These are phyloP conservation scores for Bolboschoenus planiculmis DNA, from an alignment of 176 grass and related monocot species.

Conservation along the genomic window DNA sequence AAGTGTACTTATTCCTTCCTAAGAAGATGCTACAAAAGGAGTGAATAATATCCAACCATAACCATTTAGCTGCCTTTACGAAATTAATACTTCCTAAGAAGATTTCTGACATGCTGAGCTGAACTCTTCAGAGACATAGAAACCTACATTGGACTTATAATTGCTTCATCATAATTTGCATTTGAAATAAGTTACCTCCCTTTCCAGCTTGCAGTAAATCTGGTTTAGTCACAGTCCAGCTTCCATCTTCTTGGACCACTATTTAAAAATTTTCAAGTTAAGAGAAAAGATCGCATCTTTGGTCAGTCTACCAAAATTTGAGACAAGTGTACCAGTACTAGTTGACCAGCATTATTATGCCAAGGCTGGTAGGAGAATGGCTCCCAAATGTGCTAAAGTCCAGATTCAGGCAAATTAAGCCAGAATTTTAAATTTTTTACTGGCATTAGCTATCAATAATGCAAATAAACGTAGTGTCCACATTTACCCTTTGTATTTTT, in stretches of 20 bases:
- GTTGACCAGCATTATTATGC: not conserved
- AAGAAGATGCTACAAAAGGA: not conserved
- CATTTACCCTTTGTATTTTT: not conserved
- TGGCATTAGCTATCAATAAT: not conserved
- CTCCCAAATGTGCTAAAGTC: not conserved
- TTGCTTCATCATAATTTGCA: no score
- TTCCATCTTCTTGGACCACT: slow-evolving; percentile 71
- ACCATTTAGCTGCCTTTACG: not conserved
- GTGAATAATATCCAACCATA: not conserved
- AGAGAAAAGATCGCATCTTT: not conserved
- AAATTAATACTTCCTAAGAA: not conserved
- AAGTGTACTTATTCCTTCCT: not conserved
- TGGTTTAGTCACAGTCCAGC: slow-evolving; percentile 72
- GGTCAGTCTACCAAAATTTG: not conserved
- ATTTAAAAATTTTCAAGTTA: slow-evolving; percentile 23
- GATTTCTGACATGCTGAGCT: not conserved
- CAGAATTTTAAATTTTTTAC: not conserved
- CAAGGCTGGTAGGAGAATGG: not conserved
- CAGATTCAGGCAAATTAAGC: not conserved
- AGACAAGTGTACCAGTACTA: not conserved
- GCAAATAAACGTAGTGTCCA: not conserved
- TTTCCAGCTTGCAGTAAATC: slow-evolving; percentile 32
- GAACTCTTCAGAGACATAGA: not conserved
- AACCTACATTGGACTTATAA: not conserved
- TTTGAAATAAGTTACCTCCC: slow-evolving; percentile 38